Evolutionary conservation across 768 basidiomycete genomes (phyloP).

Genomic region (Rhodosporidiobolus odoratus): DNA sequence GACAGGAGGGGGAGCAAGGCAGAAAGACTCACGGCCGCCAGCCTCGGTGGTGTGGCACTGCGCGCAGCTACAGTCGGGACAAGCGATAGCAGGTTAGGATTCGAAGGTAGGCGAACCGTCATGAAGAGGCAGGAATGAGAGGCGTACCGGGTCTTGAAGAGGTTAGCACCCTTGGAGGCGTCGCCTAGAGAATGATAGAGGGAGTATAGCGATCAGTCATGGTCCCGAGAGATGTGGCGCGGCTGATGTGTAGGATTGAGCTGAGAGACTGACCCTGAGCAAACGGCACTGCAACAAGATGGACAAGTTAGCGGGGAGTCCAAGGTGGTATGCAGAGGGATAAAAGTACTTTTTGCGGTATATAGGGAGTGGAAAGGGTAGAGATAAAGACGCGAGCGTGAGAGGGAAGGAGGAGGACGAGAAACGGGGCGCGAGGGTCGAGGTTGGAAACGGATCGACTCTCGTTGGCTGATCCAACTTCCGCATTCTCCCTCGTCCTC

Average conservation of each 20-base stretch:
- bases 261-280: constrained; percentile 6
- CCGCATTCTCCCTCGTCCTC: no score
- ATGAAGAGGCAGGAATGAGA: no score
- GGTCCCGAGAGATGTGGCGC: not conserved
- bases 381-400: not conserved
- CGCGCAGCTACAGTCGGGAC: constrained; percentile 55
- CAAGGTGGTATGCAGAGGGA: not conserved
- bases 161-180: constrained; percentile 76
- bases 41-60: constrained; percentile 83
- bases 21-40: constrained; percentile 49
- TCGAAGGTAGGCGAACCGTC: not conserved
- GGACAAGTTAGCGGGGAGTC: not conserved
- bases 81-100: not conserved
- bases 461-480: no score
- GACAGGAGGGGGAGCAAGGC: not conserved
- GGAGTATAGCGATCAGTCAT: not conserved
- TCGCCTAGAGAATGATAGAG: constrained; percentile 57
- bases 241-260: not conserved
- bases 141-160: constrained; percentile 74
- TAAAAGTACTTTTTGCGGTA: not conserved
- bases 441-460: no score
- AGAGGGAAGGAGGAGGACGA: not conserved
- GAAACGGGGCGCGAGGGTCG: not conserved
- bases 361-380: not conserved
- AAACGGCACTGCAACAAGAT: constrained; percentile 22